Conservation (phyloP, 805 yeast genomes). For the Cyberlindnera euphorbiae region DNA sequence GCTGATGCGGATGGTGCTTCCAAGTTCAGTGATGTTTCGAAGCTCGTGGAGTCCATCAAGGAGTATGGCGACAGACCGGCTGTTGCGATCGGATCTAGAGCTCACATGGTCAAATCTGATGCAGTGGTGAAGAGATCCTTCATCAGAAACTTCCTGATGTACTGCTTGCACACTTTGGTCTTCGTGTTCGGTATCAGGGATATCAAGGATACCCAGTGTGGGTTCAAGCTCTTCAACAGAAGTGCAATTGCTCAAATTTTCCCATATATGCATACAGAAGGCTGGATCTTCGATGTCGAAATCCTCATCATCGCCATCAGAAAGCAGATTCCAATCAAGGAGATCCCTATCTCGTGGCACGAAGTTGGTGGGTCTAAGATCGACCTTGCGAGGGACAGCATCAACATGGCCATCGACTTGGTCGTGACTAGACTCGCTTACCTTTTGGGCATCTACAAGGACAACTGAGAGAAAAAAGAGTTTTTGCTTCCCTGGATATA, state of each 20-base stretch:
- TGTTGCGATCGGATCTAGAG: constrained; percentile 87
- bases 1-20: constrained; percentile 99
- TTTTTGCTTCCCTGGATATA: too few species aligned
- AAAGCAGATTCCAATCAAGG: constrained; percentile 61
- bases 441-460: constrained; percentile 71
- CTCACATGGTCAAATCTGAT: constrained; percentile 93
- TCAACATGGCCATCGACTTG: constrained; percentile 90
- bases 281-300: constrained; percentile 98
- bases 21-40: constrained; percentile 61
- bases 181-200: constrained; percentile 83
- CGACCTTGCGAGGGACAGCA: constrained; percentile 84
- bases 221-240: constrained; percentile 86
- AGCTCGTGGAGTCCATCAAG: constrained; percentile 42
- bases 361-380: constrained; percentile 95
- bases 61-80: constrained; percentile 36
- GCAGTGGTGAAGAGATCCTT: constrained; percentile 94
- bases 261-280: constrained; percentile 91
- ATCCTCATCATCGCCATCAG: constrained; percentile 74
- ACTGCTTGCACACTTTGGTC: constrained; percentile 82
- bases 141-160: constrained; percentile 87
- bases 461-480: constrained; percentile 15
- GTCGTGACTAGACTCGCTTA: constrained; percentile 89
- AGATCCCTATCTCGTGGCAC: constrained; percentile 92
- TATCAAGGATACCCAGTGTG: constrained; percentile 94
- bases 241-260: constrained; percentile 61